Conservation (phyloP, 441 rosid species). For the Populus hybrid region DNA sequence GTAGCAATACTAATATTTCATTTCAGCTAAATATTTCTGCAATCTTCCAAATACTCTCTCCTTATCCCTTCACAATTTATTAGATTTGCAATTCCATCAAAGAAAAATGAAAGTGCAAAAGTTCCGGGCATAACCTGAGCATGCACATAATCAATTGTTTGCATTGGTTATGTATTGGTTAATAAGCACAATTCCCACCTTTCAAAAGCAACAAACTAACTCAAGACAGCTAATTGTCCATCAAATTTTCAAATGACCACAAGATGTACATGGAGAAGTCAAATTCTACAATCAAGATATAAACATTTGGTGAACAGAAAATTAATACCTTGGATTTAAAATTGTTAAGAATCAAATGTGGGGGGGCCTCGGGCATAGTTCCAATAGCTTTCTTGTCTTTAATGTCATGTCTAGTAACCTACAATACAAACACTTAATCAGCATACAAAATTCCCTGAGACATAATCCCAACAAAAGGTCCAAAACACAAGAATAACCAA, state of each 20-base stretch:
- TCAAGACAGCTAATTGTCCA: background rate
- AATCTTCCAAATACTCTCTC: background rate
- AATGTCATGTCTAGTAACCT: slow-evolving; percentile 96
- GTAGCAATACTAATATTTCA: background rate
- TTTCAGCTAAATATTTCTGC: background rate
- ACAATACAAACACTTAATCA: slow-evolving; percentile 15
- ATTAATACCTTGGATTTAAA: slow-evolving; percentile 61
- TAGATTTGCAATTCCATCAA: background rate
- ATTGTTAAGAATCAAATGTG: slow-evolving; percentile 80
- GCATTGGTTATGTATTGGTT: no score
- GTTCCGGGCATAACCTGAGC: background rate
- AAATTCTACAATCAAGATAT: background rate
- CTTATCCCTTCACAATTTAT: background rate
- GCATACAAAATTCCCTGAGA: slow-evolving; percentile 5
- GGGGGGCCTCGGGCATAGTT: slow-evolving; percentile 89
- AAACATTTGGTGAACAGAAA: background rate
- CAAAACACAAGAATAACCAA: slow-evolving; percentile 9
- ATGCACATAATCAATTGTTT: background rate
- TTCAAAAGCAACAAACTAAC: background rate
- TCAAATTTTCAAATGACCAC: background rate
- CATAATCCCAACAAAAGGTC: slow-evolving; percentile 5
- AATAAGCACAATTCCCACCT: background rate
- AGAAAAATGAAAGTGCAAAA: background rate
- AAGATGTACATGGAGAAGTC: background rate
- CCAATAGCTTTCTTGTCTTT: slow-evolving; percentile 70